Evolutionary conservation across 2,329 filamentous ascomycete species (phyloP).

Genomic region (Cytospora mali): DNA sequence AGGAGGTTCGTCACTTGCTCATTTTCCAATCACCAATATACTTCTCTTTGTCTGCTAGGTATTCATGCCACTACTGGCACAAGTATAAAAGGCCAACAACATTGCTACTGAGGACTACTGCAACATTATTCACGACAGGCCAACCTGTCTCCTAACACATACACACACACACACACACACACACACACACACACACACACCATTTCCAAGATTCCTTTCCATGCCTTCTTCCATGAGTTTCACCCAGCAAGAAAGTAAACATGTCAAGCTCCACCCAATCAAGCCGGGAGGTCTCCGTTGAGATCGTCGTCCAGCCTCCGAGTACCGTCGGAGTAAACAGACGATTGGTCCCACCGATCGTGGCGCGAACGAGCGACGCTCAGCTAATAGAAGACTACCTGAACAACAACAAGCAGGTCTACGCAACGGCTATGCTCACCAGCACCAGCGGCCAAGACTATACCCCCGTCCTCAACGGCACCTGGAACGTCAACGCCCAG

Average conservation of each 20-base stretch:
- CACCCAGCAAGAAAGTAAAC: too few species aligned
- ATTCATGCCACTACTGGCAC: background rate
- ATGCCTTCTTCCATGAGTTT: too few species aligned
- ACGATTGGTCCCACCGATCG: constrained; percentile 20
- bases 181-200: background rate
- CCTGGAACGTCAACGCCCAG: constrained; percentile 5
- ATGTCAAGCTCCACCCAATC: background rate
- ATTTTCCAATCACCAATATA: background rate
- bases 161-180: background rate
- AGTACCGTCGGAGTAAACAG: background rate
- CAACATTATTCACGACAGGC: too few species aligned
- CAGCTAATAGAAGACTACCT: constrained; percentile 4
- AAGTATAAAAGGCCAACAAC: background rate
- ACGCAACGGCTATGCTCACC: constrained; percentile 9
- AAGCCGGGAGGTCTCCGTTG: background rate
- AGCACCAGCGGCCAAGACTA: constrained; percentile 7
- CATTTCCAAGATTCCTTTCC: too few species aligned
- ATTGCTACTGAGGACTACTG: background rate
- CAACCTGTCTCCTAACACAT: too few species aligned
- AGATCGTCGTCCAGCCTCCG: constrained; percentile 24
- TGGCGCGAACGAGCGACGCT: constrained; percentile 16
- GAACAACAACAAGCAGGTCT: background rate
- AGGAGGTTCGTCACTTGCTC: too few species aligned
- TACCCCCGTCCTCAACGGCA: background rate
- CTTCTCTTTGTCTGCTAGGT: background rate